Evolutionary conservation across 1,284 basidiomycete species (phyloP), one percentile per base, ranked within the genome.

Genomic region (Malassezia sp.): DNA sequence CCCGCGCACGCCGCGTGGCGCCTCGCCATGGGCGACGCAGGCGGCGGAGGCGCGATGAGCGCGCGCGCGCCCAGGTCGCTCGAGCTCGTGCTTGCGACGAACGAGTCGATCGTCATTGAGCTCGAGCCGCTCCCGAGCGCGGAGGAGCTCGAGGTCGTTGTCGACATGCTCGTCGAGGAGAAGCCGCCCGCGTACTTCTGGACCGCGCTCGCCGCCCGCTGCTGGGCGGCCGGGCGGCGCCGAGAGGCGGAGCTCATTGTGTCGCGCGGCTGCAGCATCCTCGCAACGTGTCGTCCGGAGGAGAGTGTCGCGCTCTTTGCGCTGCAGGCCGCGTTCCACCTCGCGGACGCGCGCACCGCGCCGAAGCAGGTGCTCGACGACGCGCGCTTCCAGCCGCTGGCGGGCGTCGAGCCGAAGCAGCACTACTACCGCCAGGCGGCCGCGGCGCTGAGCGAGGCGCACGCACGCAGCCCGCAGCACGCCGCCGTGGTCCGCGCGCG

Each of bases 311-410:
- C 59, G 6, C 51, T 66, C 8, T 54, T 52, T 35, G 52, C 53
- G 4, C 52, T 66, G 21, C 59, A 58, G 20, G 61, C 59, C 18
- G 48, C 61, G 21, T 52, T 63, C 28, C 40, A 53, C 15, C 50
- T 61, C 38, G 52, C 51, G 18, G 44, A 54, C 17, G 57, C 63
- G 15, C 56, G 49, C 28, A 29, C 36, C 18, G 57, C 62, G 20
- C 64, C 64, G 33, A 67, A 67, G 46, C 49, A 56, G 33, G 52
- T 65, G 32, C 48, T 67, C 27, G 38, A 48, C 35, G 60, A 67
- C 21, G 62, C 64, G 7, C 51, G 52, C 21, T 63, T 58, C 48
- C 61, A 67, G 53, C 47, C 39, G 27, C 51, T 67, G 20, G 32
- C 31, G n/a, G 48, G 47, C 7, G 46, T 46, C 23, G 39, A 43